A percentile compares a stretch with the other conserved stretches of the same genome.
Evolutionary conservation across 352 stramenopile species (phyloP).

Genomic region (Halophytophthora polymorphica): DNA sequence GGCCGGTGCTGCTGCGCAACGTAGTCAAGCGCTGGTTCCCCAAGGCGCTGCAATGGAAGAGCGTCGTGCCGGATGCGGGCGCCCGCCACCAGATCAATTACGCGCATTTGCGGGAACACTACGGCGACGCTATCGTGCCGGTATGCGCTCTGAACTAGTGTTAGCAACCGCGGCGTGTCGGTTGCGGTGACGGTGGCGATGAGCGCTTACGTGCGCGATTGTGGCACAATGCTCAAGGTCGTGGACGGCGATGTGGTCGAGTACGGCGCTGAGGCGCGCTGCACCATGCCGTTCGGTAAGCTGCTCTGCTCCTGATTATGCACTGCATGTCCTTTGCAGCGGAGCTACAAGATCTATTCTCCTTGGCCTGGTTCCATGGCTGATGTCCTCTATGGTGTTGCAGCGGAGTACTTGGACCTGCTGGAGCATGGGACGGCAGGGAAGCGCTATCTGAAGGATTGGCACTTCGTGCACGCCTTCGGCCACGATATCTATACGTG

Average conservation of each 20-base stretch:
- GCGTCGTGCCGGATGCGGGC: conserved; percentile 5
- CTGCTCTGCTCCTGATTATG: neutral
- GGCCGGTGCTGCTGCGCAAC: conserved; percentile 66
- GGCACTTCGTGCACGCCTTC: conserved; percentile 77
- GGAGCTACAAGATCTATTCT: neutral
- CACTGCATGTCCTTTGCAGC: conserved; percentile 3
- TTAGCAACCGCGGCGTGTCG: neutral
- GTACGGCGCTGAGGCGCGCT: conserved; percentile 57
- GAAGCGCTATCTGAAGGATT: conserved; percentile 85
- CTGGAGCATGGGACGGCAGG: conserved; percentile 39
- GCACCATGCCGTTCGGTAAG: conserved; percentile 62
- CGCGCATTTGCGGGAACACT: conserved; percentile 32
- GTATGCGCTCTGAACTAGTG: conserved; percentile 19
- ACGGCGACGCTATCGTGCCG: conserved; percentile 52
- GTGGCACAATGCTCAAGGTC: conserved; percentile 30
- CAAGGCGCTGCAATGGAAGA: conserved; percentile 24
- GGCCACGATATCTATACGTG: conserved; percentile 59
- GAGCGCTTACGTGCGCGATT: neutral
- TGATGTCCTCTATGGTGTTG: neutral
- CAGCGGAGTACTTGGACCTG: conserved; percentile 65
- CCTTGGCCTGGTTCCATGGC: neutral
- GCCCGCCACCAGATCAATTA: conserved; percentile 36
- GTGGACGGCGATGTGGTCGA: conserved; percentile 54
- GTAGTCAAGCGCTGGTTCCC: conserved; percentile 33
- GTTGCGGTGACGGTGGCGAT: conserved; percentile 1